Evolutionary conservation across 345 rosid genomes (phyloP), one percentile per base, ranked within the genome.

Genomic region (Citrus trifoliata): DNA sequence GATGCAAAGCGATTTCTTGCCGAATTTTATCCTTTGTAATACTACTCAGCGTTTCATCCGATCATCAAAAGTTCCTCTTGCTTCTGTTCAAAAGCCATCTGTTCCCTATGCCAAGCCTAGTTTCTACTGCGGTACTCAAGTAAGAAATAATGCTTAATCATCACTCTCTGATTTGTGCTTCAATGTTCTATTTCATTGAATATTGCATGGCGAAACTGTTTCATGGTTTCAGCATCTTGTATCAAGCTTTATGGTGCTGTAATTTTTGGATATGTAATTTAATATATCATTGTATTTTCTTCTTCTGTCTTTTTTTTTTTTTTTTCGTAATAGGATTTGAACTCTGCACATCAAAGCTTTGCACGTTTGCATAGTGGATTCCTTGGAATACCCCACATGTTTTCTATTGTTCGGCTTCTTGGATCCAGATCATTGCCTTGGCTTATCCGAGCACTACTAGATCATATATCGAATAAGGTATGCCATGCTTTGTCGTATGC

Each of bases 341-440:
- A 93, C 90, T 85, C 97, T 82, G 99, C 99, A 2, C 98, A 96
- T 86, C 99, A 96, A 87, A 94, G 98, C 81, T 93, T 89, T 86
- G 97, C 97, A 22, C 90, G 99, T 61, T 83, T 96, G 83, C 95
- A 94, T 80, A 89, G 98, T 80, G 97, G 93, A 55, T 96, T 96
- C 86, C 91, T 96, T 72, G 98, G 99, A 62, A 87, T 90, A 59
- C 92, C 97, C 13, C 99, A 96, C 83, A 81, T 96, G 86, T 89
- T 91, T 89, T 90, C 99, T 58, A 76, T 91, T 67, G 98, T 90
- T 78, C 89, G 87, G 82, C 97, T 96, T 84, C 92, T 96, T 71
- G 99, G 98, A 77, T 88, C 97, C 37, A 93, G 97, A 85, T 96
- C 99, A 46, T 77, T 96, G 86, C 98, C 99, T 64, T 96, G 99